Evolutionary conservation across 2,329 filamentous ascomycete species (phyloP).

Genomic region (Alternaria burnsii): DNA sequence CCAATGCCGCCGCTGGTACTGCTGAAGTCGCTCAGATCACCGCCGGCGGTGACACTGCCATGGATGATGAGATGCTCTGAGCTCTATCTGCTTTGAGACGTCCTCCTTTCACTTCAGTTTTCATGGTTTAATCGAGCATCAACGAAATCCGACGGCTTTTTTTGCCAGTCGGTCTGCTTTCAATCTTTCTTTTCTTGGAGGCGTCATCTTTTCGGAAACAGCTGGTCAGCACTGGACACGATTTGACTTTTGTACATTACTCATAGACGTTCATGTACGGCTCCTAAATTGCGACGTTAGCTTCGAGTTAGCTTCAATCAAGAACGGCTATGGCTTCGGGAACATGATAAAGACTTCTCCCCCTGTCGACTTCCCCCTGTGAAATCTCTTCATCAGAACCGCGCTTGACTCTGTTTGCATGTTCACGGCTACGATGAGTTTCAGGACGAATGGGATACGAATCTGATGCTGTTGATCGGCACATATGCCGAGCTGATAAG

Average conservation of each 20-base stretch:
- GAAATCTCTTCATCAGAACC: background rate
- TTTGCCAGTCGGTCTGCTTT: slow-evolving; percentile 21
- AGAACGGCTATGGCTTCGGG: slow-evolving; percentile 21
- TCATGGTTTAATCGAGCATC: slow-evolving; percentile 20
- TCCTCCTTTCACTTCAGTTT: slow-evolving; percentile 7
- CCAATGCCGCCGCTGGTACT: slow-evolving; percentile 55
- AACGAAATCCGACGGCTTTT: slow-evolving; percentile 19
- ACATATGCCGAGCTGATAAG: background rate
- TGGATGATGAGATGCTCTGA: slow-evolving; percentile 54
- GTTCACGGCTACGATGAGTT: background rate
- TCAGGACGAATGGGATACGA: background rate
- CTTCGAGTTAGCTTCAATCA: slow-evolving; percentile 27
- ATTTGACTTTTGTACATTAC: slow-evolving; percentile 36
- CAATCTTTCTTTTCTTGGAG: slow-evolving; percentile 25
- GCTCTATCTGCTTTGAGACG: slow-evolving; percentile 2
- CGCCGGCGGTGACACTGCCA: slow-evolving; percentile 47
- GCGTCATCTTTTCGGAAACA: slow-evolving; percentile 24
- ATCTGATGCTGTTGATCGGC: background rate
- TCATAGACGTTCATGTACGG: slow-evolving; percentile 19
- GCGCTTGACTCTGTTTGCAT: background rate
- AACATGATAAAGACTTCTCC: background rate
- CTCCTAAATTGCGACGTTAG: slow-evolving; percentile 24
- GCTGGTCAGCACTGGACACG: slow-evolving; percentile 16
- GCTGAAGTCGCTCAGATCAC: slow-evolving; percentile 55
- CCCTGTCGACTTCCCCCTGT: background rate